Evolutionary conservation across 176 grass and related monocot species (phyloP).

Genomic region (Cocos nucifera): DNA sequence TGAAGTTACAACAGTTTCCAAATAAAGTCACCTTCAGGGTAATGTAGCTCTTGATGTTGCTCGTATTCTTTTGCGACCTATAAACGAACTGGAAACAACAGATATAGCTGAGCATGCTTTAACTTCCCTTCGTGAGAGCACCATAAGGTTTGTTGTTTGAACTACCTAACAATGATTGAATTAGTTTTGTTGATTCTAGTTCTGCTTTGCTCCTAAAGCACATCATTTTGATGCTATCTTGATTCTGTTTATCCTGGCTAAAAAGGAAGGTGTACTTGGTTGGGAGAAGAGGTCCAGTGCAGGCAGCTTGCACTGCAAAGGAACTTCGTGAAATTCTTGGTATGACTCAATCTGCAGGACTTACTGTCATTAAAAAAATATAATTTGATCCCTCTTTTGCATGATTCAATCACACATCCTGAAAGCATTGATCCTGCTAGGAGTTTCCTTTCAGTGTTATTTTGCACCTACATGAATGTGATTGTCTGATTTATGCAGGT

Average conservation of each 20-base stretch:
- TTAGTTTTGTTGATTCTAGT: too few species aligned
- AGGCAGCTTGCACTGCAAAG: conserved; percentile 88
- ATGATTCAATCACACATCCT: not conserved
- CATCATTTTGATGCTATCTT: conserved; percentile 14
- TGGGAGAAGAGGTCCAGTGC: conserved; percentile 76
- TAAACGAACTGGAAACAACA: conserved; percentile 60
- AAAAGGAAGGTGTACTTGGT: conserved; percentile 84
- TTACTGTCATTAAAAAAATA: not conserved
- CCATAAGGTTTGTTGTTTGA: conserved; percentile 46
- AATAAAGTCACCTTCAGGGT: conserved; percentile 37
- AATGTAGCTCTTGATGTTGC: conserved; percentile 98
- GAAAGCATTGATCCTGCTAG: not conserved
- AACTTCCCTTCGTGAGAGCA: conserved; percentile 48
- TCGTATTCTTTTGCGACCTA: conserved; percentile 66
- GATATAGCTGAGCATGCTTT: conserved; percentile 87
- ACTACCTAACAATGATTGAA: too few species aligned
- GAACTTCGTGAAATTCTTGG: conserved; percentile 87
- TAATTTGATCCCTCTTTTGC: not conserved
- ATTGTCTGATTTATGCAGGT: conserved; percentile 30
- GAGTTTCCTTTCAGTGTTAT: not conserved
- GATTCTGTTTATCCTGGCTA: conserved; percentile 15
- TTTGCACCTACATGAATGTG: too few species aligned
- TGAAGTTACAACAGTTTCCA: not conserved
- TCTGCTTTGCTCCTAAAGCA: conserved; percentile 3
- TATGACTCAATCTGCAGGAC: conserved; percentile 22